Conservation (phyloP, 2,329 filamentous ascomycete species). For the Exserohilum turcica region DNA sequence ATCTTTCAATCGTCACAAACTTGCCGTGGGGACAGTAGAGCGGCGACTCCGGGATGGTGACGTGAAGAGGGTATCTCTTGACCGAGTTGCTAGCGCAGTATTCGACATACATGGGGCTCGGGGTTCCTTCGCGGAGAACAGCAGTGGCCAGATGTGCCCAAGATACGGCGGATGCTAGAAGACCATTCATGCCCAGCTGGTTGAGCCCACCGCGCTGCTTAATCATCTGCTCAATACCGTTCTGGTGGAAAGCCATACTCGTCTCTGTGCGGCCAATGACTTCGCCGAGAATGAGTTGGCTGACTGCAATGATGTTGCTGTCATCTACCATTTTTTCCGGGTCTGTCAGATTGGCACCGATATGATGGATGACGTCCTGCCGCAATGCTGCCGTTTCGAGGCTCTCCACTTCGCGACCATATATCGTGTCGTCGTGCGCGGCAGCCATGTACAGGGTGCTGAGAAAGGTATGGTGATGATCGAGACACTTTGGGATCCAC, state of each 20-base stretch:
- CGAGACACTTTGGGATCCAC: constrained; percentile 45
- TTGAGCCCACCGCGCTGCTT: constrained; percentile 41
- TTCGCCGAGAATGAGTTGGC: constrained; percentile 44
- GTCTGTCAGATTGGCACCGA: constrained; percentile 34
- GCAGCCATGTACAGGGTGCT: constrained; percentile 46
- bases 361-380: constrained; percentile 43
- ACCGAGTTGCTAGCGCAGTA: constrained; percentile 24
- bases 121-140: constrained; percentile 37
- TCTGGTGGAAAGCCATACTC: constrained; percentile 33
- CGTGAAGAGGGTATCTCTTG: constrained; percentile 22
- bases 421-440: constrained; percentile 40
- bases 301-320: constrained; percentile 44
- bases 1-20: constrained; percentile 37
- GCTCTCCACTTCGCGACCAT: constrained; percentile 32
- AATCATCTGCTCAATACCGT: constrained; percentile 41
- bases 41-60: constrained; percentile 44
- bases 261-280: constrained; percentile 37
- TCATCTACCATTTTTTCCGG: constrained; percentile 33
- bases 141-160: constrained; percentile 43
- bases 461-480: constrained; percentile 43
- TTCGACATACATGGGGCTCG: constrained; percentile 34
- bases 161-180: constrained; percentile 39
- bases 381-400: constrained; percentile 38
- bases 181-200: constrained; percentile 37
- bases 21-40: constrained; percentile 38